Conservation (phyloP, 129 eudicot genomes). For the Glebionis coronaria region DNA sequence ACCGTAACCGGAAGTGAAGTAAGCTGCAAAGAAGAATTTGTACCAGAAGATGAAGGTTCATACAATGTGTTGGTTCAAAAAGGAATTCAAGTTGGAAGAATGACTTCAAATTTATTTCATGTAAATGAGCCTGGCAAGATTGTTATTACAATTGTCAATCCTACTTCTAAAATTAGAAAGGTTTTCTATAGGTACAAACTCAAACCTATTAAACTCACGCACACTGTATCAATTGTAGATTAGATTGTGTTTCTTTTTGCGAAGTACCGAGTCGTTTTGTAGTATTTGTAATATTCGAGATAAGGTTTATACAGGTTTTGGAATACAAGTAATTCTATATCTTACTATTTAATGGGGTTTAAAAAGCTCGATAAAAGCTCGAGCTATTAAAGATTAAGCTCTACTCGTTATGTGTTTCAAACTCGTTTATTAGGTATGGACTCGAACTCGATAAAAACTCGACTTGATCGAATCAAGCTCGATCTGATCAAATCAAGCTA, state of each 20-base stretch:
- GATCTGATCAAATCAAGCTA: too few species aligned
- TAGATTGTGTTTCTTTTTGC: constrained; percentile 5
- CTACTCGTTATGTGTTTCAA: too few species aligned
- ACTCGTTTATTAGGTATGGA: too few species aligned
- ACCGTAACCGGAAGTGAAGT: constrained; percentile 70
- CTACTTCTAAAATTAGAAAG: constrained; percentile 47
- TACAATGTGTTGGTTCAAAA: constrained; percentile 58
- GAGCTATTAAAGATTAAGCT: too few species aligned
- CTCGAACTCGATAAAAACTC: too few species aligned
- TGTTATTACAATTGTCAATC: constrained; percentile 53
- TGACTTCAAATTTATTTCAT: constrained; percentile 63
- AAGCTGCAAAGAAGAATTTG: constrained; percentile 67
- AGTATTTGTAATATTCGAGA: not conserved
- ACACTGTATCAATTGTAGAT: constrained; percentile 21
- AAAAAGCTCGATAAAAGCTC: too few species aligned
- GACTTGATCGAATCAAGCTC: too few species aligned
- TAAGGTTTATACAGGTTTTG: not conserved
- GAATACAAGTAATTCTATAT: too few species aligned
- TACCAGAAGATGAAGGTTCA: constrained; percentile 90
- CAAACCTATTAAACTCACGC: constrained; percentile 45
- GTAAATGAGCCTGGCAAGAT: constrained; percentile 83
- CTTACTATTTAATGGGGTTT: too few species aligned
- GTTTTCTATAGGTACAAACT: constrained; percentile 63
- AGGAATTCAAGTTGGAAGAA: constrained; percentile 51
- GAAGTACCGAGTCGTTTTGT: not conserved